These are phyloP conservation scores for Fusarium marasasianum DNA, from an alignment of 2,329 filamentous ascomycete genomes.

Conservation along the genomic window DNA sequence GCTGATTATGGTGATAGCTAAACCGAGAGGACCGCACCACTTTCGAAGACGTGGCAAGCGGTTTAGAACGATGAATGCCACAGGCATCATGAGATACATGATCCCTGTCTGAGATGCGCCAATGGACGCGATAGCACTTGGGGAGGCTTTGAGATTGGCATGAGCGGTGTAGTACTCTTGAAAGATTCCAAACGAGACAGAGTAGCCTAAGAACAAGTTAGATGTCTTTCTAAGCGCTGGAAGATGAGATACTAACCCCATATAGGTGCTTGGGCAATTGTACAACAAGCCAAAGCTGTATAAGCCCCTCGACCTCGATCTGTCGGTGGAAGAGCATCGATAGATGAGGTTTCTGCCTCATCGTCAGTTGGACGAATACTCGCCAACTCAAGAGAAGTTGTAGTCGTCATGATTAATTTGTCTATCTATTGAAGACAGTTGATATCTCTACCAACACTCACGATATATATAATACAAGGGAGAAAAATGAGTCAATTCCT, in stretches of 20 bases:
- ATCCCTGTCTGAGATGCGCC: conserved; percentile 50
- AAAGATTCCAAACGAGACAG: conserved; percentile 69
- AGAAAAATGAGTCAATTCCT: conserved; percentile 6
- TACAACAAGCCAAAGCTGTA: conserved; percentile 44
- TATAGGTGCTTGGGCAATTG: conserved; percentile 46
- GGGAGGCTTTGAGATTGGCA: conserved; percentile 62
- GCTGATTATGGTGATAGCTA: conserved; percentile 59
- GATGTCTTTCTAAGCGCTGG: no score
- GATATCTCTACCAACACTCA: background rate
- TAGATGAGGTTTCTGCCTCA: background rate
- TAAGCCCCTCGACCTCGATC: conserved; percentile 45
- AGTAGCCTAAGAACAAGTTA: conserved; percentile 37
- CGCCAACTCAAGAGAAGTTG: conserved; percentile 23
- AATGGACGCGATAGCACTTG: conserved; percentile 38
- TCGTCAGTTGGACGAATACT: background rate
- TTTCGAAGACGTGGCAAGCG: conserved; percentile 51
- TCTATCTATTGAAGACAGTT: background rate
- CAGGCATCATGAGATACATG: conserved; percentile 62
- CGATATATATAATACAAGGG: background rate
- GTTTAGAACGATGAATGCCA: conserved; percentile 58
- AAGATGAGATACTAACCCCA: conserved; percentile 37
- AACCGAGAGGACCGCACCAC: conserved; percentile 54
- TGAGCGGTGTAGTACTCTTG: conserved; percentile 71
- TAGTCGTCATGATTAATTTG: conserved; percentile 9
- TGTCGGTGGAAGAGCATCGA: conserved; percentile 40